Evolutionary conservation across 345 rosid species (phyloP), one percentile per base, ranked within the genome.

Genomic region (Ricinus communis): DNA sequence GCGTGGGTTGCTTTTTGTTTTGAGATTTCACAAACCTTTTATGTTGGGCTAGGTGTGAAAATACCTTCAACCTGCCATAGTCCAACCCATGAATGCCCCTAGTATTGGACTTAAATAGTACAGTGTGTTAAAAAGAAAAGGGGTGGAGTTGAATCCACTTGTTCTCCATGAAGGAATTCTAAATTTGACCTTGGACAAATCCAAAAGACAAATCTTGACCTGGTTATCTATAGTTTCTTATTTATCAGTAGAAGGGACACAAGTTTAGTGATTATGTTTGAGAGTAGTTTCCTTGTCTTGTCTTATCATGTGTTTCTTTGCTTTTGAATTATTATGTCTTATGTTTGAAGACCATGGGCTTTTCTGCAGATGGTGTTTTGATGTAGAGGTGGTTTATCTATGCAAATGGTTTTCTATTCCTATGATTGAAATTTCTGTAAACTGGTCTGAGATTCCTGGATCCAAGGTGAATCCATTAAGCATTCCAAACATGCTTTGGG

Each of bases 401-500:
- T 92, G 99, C 96, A 95, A 92, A 81, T 72, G 85, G 79, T 92
- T 90, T 16, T 65, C 76, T 22, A 88, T 95, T 45, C 94, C 96
- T 18, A 84, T 90, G 82, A 50, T 69, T 5, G 99, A 95, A 85
- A 87, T 90, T 71, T 92, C 97, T 9, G 99, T 95, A 45, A 92
- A 85, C 64, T 92, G 99, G 99, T 81, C 91, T 18, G 98, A 95
- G 77, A 95, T 92, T 56, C 99, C 99, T 3, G 99, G 99, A 68
- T 95, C 99, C 16, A 95, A 95, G 85, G 87, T 92, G 80, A 95
- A 85, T 82, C 77, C 84, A 46, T 74, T 92, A 60, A 93, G 99
- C 91, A 92, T 92, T 62, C 97, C 88, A 8, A 92, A 87, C 87
- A 92, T 95, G 98, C 93, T 95, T 15, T 95, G 96, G 97, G 99